phyloP scores from a whole-genome alignment of 306 rosid species.

The Hippophae tibetana region DNA sequence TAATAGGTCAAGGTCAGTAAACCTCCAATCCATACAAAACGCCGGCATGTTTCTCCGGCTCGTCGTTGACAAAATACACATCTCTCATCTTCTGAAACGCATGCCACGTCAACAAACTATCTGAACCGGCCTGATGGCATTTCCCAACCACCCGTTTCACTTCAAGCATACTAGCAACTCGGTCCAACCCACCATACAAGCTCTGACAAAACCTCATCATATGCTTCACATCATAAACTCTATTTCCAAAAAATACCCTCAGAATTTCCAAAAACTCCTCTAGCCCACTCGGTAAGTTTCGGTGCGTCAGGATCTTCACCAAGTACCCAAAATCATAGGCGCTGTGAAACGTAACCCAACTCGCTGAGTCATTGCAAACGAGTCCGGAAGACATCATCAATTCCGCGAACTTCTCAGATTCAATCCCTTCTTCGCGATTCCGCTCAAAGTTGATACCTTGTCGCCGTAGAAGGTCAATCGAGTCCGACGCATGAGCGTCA shows the following conservation, averaged over 20 bases:
- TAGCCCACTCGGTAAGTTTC: slow-evolving; percentile 24
- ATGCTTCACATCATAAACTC: slow-evolving; percentile 61
- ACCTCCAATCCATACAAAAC: slow-evolving; percentile 59
- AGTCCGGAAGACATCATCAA: slow-evolving; percentile 56
- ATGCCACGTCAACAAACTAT: slow-evolving; percentile 71
- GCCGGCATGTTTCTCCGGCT: slow-evolving; percentile 52
- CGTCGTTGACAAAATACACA: slow-evolving; percentile 33
- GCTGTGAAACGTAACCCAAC: slow-evolving; percentile 73
- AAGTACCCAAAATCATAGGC: slow-evolving; percentile 67
- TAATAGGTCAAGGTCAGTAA: slow-evolving; percentile 9
- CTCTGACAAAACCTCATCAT: slow-evolving; percentile 55
- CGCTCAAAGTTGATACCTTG: slow-evolving; percentile 59
- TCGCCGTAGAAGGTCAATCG: slow-evolving; percentile 48
- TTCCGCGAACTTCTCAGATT: slow-evolving; percentile 35
- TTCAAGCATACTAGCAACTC: slow-evolving; percentile 44
- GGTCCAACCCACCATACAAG: slow-evolving; percentile 63
- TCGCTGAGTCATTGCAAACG: slow-evolving; percentile 40
- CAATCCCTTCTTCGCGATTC: slow-evolving; percentile 33
- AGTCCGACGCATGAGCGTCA: slow-evolving; percentile 44
- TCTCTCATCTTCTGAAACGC: slow-evolving; percentile 58
- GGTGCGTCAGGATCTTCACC: slow-evolving; percentile 47
- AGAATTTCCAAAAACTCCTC: slow-evolving; percentile 27
- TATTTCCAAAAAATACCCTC: slow-evolving; percentile 42
- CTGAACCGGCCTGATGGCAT: slow-evolving; percentile 85
- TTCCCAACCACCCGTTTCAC: slow-evolving; percentile 68